A percentile compares a stretch with the other conserved stretches of the same genome.
Conservation (phyloP, 495 filamentous ascomycete species). For the Hyaloscypha variabilis region DNA sequence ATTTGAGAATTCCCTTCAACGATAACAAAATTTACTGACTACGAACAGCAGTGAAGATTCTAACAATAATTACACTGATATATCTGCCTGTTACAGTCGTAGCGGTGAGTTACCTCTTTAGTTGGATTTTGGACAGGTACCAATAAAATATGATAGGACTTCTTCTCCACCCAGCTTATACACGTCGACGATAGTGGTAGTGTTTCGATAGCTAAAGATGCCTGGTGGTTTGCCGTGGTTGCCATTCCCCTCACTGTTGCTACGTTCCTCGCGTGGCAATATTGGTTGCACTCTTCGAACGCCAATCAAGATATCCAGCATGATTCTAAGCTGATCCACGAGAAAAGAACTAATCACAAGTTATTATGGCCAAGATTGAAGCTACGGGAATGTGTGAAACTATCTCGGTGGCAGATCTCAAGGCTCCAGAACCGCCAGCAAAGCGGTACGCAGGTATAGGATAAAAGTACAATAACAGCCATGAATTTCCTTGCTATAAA, state of each 20-base stretch:
- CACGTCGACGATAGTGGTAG: slow-evolving; percentile 20
- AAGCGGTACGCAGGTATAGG: not conserved
- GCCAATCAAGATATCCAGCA: not conserved
- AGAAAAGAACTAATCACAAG: not conserved
- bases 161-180: slow-evolving; percentile 43
- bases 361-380: not conserved
- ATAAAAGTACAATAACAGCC: not conserved
- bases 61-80: slow-evolving; percentile 40
- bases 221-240: slow-evolving; percentile 36
- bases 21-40: not conserved
- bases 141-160: slow-evolving; percentile 28
- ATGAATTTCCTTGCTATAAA: no score
- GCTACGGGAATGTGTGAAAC: not conserved
- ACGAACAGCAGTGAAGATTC: slow-evolving; percentile 33
- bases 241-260: slow-evolving; percentile 36
- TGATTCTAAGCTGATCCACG: not conserved
- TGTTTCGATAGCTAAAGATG: slow-evolving; percentile 17
- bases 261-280: slow-evolving; percentile 36
- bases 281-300: slow-evolving; percentile 29
- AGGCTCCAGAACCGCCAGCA: not conserved
- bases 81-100: slow-evolving; percentile 41
- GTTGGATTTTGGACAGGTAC: not conserved
- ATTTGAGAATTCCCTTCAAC: not conserved
- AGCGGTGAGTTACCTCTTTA: slow-evolving; percentile 31
- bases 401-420: not conserved